Evolutionary conservation across 2,329 filamentous ascomycete genomes (phyloP).

Genomic region (Claviceps sp.): DNA sequence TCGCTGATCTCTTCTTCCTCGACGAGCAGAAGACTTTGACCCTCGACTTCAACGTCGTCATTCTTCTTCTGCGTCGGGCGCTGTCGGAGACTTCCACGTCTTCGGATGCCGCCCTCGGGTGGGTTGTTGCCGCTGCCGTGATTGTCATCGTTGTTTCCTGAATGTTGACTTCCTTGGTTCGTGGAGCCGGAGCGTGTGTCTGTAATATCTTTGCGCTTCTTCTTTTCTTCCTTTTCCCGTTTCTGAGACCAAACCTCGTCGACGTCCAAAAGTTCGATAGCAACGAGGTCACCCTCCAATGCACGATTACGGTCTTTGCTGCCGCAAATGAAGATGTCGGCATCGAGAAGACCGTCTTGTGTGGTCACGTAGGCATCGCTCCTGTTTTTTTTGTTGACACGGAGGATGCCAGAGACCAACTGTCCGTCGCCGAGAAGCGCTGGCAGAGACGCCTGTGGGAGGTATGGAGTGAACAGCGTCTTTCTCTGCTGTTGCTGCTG

Average conservation of each 20-base stretch:
- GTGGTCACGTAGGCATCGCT: conserved; percentile 97
- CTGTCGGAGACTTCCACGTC: conserved; percentile 89
- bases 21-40: conserved; percentile 88
- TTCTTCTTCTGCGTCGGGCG: conserved; percentile 99
- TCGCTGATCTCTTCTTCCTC: conserved; percentile 99
- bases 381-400: conserved; percentile 99
- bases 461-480: conserved; percentile 94
- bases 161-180: conserved; percentile 55
- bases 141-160: conserved; percentile 46
- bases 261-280: conserved; percentile 89
- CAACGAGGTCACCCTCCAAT: conserved; percentile 88
- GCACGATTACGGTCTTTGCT: conserved; percentile 98
- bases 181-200: conserved; percentile 71
- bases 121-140: conserved; percentile 49
- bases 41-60: conserved; percentile 96
- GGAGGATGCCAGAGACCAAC: conserved; percentile 88
- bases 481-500: conserved; percentile 86
- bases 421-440: conserved; percentile 83
- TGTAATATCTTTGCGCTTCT: conserved; percentile 98
- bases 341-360: conserved; percentile 73
- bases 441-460: conserved; percentile 86
- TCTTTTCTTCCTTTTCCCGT: conserved; percentile 98
- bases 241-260: conserved; percentile 99
- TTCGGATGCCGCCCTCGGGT: conserved; percentile 72
- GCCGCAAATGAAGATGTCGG: conserved; percentile 98